Evolutionary conservation across 805 yeast species (phyloP).

Genomic region (Isabelozyma heimii): DNA sequence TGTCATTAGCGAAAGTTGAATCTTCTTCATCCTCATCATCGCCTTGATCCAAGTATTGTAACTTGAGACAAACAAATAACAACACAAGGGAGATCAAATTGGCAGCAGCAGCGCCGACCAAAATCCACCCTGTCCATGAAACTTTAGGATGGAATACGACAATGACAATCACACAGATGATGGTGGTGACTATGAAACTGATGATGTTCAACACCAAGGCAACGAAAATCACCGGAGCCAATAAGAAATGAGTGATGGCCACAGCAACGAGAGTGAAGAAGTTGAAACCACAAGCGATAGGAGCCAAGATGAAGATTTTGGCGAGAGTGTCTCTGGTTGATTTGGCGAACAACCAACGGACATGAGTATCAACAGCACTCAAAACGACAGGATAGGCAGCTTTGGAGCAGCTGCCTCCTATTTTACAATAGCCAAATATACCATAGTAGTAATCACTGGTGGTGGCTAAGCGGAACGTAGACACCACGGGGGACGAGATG

Average conservation of each 20-base stretch:
- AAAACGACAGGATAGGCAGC: constrained; percentile 48
- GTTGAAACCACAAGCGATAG: constrained; percentile 65
- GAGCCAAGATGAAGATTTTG: constrained; percentile 55
- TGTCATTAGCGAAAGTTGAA: constrained; percentile 1
- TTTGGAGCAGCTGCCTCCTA: constrained; percentile 34
- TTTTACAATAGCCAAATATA: constrained; percentile 61
- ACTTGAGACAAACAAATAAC: constrained; percentile 31
- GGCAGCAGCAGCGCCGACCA: constrained; percentile 64
- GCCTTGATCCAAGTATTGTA: constrained; percentile 22
- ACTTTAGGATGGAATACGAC: constrained; percentile 63
- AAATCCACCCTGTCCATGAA: constrained; percentile 71
- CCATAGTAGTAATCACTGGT: constrained; percentile 53
- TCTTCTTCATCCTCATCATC: constrained; percentile 13
- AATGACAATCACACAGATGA: constrained; percentile 54
- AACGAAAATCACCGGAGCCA: constrained; percentile 25
- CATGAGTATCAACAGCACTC: constrained; percentile 19
- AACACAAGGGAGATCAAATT: constrained; percentile 52
- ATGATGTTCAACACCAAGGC: constrained; percentile 46
- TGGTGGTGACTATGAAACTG: constrained; percentile 52
- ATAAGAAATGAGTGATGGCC: constrained; percentile 21
- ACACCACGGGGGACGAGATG: constrained; percentile 59
- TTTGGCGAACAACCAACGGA: constrained; percentile 47
- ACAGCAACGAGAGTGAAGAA: constrained; percentile 32
- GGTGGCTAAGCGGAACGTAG: constrained; percentile 47
- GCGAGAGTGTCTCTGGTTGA: constrained; percentile 51